Conservation (phyloP, 2,329 filamentous ascomycete genomes). For the Aspergillus ustus region DNA sequence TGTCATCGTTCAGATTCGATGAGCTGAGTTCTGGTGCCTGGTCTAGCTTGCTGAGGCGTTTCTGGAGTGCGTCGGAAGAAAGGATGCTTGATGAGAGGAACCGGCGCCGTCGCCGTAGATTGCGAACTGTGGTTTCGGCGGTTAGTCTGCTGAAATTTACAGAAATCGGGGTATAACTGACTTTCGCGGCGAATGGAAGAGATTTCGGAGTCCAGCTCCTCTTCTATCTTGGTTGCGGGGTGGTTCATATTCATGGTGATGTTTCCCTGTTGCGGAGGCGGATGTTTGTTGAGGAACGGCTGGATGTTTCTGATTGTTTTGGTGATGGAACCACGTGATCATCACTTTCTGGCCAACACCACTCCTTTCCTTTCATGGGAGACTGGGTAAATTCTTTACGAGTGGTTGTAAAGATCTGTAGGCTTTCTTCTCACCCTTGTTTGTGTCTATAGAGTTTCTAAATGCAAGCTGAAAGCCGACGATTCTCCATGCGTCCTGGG, state of each 20-base stretch:
- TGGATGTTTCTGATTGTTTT: slow-evolving; percentile 9
- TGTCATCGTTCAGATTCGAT: slow-evolving; percentile 25
- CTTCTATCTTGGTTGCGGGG: slow-evolving; percentile 19
- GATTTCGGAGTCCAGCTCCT: slow-evolving; percentile 48
- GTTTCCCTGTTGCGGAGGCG: neutral
- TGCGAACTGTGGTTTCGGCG: slow-evolving; percentile 37
- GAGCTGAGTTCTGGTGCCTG: neutral
- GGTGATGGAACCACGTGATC: slow-evolving; percentile 17
- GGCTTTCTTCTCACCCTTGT: too few relatives aligned
- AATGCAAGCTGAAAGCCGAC: neutral
- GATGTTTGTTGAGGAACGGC: slow-evolving; percentile 2
- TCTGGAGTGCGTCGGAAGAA: slow-evolving; percentile 43
- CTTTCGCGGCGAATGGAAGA: slow-evolving; percentile 46
- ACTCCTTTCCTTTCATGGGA: neutral
- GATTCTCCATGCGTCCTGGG: neutral
- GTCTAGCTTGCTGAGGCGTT: slow-evolving; percentile 17
- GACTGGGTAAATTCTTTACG: neutral
- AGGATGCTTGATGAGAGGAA: slow-evolving; percentile 48
- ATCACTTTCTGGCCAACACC: neutral
- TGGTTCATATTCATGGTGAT: slow-evolving; percentile 12
- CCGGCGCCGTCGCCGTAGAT: slow-evolving; percentile 43
- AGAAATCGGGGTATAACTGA: slow-evolving; percentile 25
- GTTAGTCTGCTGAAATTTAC: slow-evolving; percentile 15
- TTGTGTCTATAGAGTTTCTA: too few relatives aligned
- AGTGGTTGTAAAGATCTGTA: neutral